These are phyloP conservation scores for Salix arbutifolia DNA, from an alignment of 345 rosid species.

Conservation along the genomic window DNA sequence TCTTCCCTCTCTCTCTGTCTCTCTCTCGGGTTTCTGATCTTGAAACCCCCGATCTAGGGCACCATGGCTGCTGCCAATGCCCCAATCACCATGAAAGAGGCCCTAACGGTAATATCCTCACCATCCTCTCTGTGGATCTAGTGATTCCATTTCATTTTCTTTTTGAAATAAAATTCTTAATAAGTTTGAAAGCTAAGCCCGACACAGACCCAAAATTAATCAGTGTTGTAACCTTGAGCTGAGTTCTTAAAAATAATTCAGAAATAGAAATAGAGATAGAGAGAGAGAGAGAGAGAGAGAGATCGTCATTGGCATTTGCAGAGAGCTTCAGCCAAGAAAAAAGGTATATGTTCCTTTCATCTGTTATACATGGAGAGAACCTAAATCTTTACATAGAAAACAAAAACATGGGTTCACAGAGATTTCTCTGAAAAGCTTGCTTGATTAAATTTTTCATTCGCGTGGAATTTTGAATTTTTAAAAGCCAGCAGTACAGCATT, in stretches of 20 bases:
- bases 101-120: slow-evolving; percentile 1
- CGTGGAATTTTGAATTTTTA: too few species aligned
- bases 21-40: not conserved
- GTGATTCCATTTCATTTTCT: not conserved
- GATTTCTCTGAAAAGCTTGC: not conserved
- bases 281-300: too few species aligned
- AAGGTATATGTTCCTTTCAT: not conserved
- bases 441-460: not conserved
- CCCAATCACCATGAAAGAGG: slow-evolving; percentile 17
- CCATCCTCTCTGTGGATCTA: slow-evolving; percentile 30
- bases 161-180: not conserved
- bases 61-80: slow-evolving; percentile 18
- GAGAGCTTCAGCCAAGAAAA: not conserved
- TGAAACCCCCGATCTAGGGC: not conserved
- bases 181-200: too few species aligned
- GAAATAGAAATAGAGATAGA: too few species aligned
- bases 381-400: not conserved
- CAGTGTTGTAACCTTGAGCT: too few species aligned
- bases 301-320: not conserved
- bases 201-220: too few species aligned
- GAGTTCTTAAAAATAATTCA: too few species aligned
- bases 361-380: not conserved
- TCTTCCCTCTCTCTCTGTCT: not conserved
- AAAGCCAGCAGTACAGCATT: too few species aligned
- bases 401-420: not conserved